Evolutionary conservation across 441 rosid species (phyloP).

Genomic region (Euphorbia schlechtendalii): DNA sequence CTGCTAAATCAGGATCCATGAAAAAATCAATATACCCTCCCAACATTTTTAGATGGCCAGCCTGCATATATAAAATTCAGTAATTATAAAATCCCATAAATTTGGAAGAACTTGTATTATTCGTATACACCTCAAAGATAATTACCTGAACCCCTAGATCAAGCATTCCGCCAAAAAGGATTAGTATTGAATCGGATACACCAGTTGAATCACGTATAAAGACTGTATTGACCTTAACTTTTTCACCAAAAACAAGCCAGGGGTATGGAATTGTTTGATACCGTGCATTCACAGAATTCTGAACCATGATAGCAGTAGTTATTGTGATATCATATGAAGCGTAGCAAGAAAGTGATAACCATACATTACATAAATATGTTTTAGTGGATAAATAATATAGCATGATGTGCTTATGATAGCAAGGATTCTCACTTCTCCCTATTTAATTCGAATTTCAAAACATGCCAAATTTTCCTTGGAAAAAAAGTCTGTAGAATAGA

Average conservation of each 20-base stretch:
- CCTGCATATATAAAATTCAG: conserved; percentile 36
- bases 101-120: conserved; percentile 11
- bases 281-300: conserved; percentile 97
- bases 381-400: too few relatives aligned
- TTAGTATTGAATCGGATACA: conserved; percentile 84
- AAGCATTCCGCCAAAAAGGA: conserved; percentile 85
- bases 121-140: not conserved
- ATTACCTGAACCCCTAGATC: conserved; percentile 66
- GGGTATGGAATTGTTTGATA: conserved; percentile 88
- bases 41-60: conserved; percentile 93
- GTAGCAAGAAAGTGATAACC: not conserved
- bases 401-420: too few relatives aligned
- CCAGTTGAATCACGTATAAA: conserved; percentile 96
- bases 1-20: conserved; percentile 91
- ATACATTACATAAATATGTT: too few relatives aligned
- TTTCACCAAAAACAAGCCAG: conserved; percentile 98
- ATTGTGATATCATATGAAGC: not conserved
- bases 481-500: too few relatives aligned
- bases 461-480: not conserved
- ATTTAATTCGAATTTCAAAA: not conserved
- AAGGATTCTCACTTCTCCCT: not conserved
- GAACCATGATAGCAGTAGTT: conserved; percentile 25
- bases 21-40: conserved; percentile 89
- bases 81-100: conserved; percentile 1
- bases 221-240: conserved; percentile 87